Conservation (phyloP, 2,329 filamentous ascomycete species). For the Ramularia collo-cygni region DNA sequence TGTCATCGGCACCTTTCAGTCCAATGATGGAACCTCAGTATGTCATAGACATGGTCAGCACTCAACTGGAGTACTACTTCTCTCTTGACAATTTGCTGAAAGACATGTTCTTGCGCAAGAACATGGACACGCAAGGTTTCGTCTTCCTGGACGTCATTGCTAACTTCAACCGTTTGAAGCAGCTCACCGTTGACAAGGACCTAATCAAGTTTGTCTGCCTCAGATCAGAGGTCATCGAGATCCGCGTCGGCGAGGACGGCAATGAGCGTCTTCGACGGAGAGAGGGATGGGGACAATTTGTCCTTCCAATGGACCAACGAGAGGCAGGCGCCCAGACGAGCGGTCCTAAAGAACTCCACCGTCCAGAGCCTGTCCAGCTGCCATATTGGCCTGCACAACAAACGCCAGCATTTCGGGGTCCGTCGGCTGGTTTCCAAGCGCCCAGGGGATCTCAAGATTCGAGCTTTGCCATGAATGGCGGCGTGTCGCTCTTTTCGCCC, state of each 20-base stretch:
- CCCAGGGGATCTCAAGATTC: conserved; percentile 23
- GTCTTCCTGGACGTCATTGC: conserved; percentile 73
- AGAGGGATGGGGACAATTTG: conserved; percentile 73
- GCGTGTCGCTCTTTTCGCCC: conserved; percentile 15
- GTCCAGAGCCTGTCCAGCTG: conserved; percentile 34
- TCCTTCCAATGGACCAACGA: conserved; percentile 64
- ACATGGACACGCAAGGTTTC: conserved; percentile 95
- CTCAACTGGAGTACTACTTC: conserved; percentile 82
- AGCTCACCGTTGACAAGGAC: conserved; percentile 64
- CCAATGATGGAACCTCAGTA: conserved; percentile 53
- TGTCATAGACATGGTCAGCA: conserved; percentile 51
- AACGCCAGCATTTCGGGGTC: conserved; percentile 22
- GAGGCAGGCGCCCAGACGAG: conserved; percentile 67
- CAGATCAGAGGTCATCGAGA: conserved; percentile 66
- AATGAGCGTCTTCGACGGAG: conserved; percentile 69
- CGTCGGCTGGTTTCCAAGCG: conserved; percentile 15
- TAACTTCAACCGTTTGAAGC: conserved; percentile 77
- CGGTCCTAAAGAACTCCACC: conserved; percentile 50
- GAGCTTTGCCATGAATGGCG: conserved; percentile 23
- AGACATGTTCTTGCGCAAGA: conserved; percentile 76
- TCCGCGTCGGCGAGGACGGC: conserved; percentile 66
- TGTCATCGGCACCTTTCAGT: conserved; percentile 48
- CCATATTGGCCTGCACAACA: conserved; percentile 17
- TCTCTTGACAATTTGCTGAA: conserved; percentile 93
- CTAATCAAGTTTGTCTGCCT: conserved; percentile 69